Base-by-base conservation (phyloP, 306 rosid genomes). In the Quillaja saponaria region DNA sequence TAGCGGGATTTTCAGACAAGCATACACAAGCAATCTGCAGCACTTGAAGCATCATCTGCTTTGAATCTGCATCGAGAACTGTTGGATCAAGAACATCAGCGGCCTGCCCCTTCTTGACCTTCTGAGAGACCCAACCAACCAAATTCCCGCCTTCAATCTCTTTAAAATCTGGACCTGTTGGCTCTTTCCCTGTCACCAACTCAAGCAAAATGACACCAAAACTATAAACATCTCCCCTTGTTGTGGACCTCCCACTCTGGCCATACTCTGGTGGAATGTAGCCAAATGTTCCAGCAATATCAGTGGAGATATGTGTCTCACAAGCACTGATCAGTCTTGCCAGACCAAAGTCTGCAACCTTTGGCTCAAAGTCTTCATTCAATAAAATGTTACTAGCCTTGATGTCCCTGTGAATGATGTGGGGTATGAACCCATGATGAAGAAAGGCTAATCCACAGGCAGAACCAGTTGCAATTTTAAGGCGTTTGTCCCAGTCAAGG, bases 261-360 rank as follows among this genome's bases (percentile, higher is more conserved):
- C 99, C 99, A 49, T 94, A 94, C 87, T 94, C 99, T 0, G 99
- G 99, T 14, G 99, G 99, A 41, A 94, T 94, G 82, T 94, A 94
- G 31, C 99, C 99, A 18, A 94, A 89, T 62, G 99, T 94, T 71
- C 99, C 99, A 0, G 99, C 99, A 59, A 94, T 80, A 49, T 94
- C 99, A 7, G 99, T 94, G 3, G 85, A 39, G 58, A 94, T 74
- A 60, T 94, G 99, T 40, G 97, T 87, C 81, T 94, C 99, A 21
- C 96, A 94, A n/a, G 96, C 95, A 57, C 97, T 94, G 34, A 94
- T 89, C 45, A 94, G 64, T 45, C 99, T 89, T 3, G 99, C 99
- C 25, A 94, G 78, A 62, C 99, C 99, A 34, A 94, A 94, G 47
- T 94, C 99, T 0, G 97, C 94, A 63, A 94, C 95, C 61, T 87